These are phyloP conservation scores for Onygenales sp. DNA, from an alignment of 2,329 filamentous ascomycete genomes.

Conservation along the genomic window DNA sequence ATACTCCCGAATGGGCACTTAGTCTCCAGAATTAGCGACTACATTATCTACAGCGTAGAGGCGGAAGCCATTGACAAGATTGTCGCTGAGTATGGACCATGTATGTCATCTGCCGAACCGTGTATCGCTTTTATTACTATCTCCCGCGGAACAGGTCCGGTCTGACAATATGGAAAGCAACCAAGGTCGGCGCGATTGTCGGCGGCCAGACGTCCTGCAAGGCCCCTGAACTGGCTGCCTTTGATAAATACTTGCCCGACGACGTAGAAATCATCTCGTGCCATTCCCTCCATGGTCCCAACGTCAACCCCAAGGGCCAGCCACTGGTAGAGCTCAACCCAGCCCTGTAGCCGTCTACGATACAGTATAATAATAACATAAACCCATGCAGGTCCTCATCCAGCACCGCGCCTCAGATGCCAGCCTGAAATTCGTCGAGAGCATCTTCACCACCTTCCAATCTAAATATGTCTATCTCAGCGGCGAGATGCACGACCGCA, in stretches of 20 bases:
- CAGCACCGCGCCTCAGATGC: conserved; percentile 76
- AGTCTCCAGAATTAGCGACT: conserved; percentile 93
- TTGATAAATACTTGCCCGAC: conserved; percentile 74
- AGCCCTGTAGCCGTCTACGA: neutral
- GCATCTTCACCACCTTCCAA: conserved; percentile 69
- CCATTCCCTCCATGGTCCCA: conserved; percentile 91
- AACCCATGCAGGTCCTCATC: conserved; percentile 57
- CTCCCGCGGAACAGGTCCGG: neutral
- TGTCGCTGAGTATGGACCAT: conserved; percentile 82
- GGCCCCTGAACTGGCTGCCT: conserved; percentile 87
- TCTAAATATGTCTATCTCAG: conserved; percentile 84
- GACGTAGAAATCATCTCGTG: conserved; percentile 94
- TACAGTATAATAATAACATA: conserved; percentile 2
- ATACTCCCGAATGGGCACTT: conserved; percentile 91
- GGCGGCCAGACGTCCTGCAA: conserved; percentile 98
- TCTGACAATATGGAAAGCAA: conserved; percentile 49
- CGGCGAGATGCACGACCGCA: conserved; percentile 82
- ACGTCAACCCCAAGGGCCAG: conserved; percentile 78
- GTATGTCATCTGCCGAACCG: conserved; percentile 47
- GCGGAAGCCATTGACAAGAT: conserved; percentile 81
- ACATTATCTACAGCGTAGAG: conserved; percentile 97
- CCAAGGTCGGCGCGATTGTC: conserved; percentile 88
- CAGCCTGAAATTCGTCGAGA: conserved; percentile 68
- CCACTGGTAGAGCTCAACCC: conserved; percentile 57
- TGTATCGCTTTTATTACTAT: conserved; percentile 1